Conservation (phyloP, 1,284 basidiomycete species). For the Mycosarcoma maydis region DNA sequence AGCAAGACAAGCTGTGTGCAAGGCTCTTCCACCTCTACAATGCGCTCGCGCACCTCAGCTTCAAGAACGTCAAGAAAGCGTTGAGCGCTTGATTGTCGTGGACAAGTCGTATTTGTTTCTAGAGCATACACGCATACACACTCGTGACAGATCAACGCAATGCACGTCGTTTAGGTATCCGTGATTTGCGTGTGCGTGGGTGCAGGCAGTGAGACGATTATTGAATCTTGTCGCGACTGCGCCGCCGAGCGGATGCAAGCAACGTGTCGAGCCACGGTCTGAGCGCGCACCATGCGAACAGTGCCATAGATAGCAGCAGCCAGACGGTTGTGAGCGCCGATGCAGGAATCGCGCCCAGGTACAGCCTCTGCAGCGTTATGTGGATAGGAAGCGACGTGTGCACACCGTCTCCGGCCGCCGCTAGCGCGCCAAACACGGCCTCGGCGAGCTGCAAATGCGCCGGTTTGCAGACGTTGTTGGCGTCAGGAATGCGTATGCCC, state of each 20-base stretch:
- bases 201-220: neutral
- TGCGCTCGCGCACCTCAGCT: constrained; percentile 68
- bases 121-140: constrained; percentile 14
- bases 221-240: constrained; percentile 7
- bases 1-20: constrained; percentile 66
- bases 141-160: no score
- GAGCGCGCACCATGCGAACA: constrained; percentile 7
- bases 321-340: constrained; percentile 6
- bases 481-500: constrained; percentile 15
- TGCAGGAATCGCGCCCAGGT: constrained; percentile 13
- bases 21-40: constrained; percentile 72
- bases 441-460: constrained; percentile 7
- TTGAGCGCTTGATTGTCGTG: constrained; percentile 34
- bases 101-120: no score
- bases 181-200: no score
- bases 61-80: constrained; percentile 36
- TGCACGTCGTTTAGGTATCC: no score
- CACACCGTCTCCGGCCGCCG: neutral
- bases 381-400: constrained; percentile 23
- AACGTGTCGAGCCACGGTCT: constrained; percentile 13
- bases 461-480: neutral
- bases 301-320: constrained; percentile 1
- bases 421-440: constrained; percentile 8
- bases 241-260: no score
- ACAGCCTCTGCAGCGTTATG: constrained; percentile 26